phyloP scores from a whole-genome alignment of 23 red algal genomes.

The Chondrus crispus region DNA sequence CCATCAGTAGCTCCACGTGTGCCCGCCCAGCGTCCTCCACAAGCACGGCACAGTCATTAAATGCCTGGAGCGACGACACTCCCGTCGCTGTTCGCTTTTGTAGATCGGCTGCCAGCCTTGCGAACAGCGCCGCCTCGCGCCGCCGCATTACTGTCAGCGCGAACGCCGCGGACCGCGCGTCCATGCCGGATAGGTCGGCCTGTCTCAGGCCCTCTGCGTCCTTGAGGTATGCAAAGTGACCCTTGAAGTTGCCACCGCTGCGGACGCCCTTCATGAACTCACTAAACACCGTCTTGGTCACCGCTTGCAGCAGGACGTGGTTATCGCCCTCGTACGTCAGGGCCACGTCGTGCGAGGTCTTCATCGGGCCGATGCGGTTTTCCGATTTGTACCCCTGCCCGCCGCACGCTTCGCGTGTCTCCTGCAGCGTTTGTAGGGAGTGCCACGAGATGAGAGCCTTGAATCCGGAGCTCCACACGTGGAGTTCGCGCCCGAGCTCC shows the following conservation, averaged over 20 bases:
- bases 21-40: conserved; percentile 49
- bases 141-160: conserved; percentile 40
- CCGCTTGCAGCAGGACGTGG: conserved; percentile 86
- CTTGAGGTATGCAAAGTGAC: conserved; percentile 52
- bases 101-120: conserved; percentile 7
- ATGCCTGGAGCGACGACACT: conserved; percentile 34
- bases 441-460: conserved; percentile 91
- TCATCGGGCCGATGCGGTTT: conserved; percentile 87
- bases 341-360: conserved; percentile 29
- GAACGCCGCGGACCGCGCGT: conserved; percentile 15
- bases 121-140: conserved; percentile 16
- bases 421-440: conserved; percentile 70
- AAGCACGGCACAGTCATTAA: conserved; percentile 12
- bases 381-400: conserved; percentile 89
- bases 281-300: conserved; percentile 48
- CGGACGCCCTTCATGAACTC: conserved; percentile 26
- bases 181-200: neutral
- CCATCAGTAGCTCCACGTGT: conserved; percentile 27
- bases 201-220: neutral
- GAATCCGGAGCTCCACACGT: conserved; percentile 89
- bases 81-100: neutral
- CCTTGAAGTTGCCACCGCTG: neutral
- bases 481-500: conserved; percentile 67
- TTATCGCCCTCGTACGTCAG: conserved; percentile 98
- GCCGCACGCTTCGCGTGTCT: conserved; percentile 90